Conservation (phyloP, 2,329 filamentous ascomycete genomes). For the Tolypocladium inflatum region DNA sequence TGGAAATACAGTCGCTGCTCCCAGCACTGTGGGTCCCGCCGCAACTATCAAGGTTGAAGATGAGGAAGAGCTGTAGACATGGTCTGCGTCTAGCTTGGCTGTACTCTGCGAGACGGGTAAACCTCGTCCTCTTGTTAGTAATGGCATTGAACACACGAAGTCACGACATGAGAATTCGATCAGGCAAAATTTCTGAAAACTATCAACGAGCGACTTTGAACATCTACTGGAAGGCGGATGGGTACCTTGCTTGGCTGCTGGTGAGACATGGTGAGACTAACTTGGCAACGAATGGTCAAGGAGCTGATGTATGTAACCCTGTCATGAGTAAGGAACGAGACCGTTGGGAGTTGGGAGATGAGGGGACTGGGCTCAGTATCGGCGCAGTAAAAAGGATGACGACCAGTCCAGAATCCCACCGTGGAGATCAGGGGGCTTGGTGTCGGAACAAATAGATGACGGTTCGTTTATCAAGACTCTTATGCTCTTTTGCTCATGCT, state of each 20-base stretch:
- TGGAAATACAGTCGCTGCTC: slow-evolving; percentile 5
- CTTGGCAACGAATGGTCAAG: background rate
- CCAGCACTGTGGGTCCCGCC: background rate
- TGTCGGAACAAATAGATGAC: background rate
- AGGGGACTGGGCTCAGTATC: background rate
- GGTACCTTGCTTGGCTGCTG: background rate
- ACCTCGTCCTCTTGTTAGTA: background rate
- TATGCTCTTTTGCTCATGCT: background rate
- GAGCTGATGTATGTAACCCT: background rate
- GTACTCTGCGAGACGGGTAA: background rate
- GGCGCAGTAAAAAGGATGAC: background rate
- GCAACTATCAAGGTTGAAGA: background rate
- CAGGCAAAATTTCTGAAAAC: background rate
- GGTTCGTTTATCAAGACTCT: background rate
- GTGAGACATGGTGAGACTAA: background rate
- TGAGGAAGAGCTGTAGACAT: background rate
- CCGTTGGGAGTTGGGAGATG: background rate
- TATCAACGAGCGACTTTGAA: background rate
- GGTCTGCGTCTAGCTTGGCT: background rate
- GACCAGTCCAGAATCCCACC: background rate
- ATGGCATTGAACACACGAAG: background rate
- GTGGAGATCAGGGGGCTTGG: background rate
- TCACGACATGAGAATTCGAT: background rate
- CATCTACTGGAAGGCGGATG: background rate
- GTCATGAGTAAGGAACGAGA: background rate